Conservation (phyloP, 2,329 filamentous ascomycete genomes). For the Diplodia sapinea region DNA sequence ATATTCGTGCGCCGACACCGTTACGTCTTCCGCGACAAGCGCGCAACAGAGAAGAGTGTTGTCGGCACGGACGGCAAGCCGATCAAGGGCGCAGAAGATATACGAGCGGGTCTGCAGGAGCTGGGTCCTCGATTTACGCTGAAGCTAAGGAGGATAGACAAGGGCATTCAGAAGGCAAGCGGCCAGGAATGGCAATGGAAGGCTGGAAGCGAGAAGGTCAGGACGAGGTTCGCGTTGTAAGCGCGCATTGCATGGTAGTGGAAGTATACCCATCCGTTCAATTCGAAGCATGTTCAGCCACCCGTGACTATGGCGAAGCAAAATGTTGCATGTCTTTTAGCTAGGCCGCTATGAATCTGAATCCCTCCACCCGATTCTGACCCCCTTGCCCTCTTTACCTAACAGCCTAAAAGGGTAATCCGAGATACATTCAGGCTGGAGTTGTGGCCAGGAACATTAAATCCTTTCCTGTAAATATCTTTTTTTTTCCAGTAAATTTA, state of each 20-base stretch:
- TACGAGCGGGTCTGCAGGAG: constrained; percentile 88
- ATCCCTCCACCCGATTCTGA: too few relatives aligned
- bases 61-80: constrained; percentile 80
- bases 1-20: constrained; percentile 91
- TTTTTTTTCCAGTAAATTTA: too few relatives aligned
- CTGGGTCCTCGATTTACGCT: constrained; percentile 82
- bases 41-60: constrained; percentile 84
- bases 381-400: too few relatives aligned
- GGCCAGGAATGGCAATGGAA: constrained; percentile 97
- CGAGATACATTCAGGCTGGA: too few relatives aligned
- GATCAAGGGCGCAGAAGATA: constrained; percentile 81
- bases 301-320: too few relatives aligned
- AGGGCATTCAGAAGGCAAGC: constrained; percentile 77
- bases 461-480: too few relatives aligned
- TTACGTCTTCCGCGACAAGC: constrained; percentile 91
- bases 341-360: too few relatives aligned
- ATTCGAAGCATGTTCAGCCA: neutral
- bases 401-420: too few relatives aligned
- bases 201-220: constrained; percentile 88
- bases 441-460: too few relatives aligned
- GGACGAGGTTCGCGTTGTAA: constrained; percentile 91
- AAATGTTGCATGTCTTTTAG: too few relatives aligned
- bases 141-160: constrained; percentile 89
- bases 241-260: neutral
- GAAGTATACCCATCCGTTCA: constrained; percentile 21